A percentile compares a stretch with the other conserved stretches of the same genome.
Conservation (phyloP, 495 filamentous ascomycete species). For the Tuber aestivum region DNA sequence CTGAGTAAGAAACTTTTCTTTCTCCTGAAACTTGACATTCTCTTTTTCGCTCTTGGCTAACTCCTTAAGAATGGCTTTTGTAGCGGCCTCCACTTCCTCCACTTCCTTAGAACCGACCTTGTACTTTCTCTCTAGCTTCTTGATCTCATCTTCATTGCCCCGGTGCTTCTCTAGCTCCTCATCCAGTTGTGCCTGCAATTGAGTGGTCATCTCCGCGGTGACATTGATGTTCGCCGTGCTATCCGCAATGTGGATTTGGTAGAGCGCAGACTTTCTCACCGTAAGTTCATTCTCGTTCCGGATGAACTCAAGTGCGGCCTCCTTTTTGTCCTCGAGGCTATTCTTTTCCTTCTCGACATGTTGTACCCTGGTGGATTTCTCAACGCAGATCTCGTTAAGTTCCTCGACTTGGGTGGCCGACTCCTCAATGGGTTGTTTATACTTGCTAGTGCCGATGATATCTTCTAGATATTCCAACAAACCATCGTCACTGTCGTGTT, state of each 20-base stretch:
- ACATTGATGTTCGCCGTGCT: conserved; percentile 82
- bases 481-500: conserved; percentile 89
- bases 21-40: conserved; percentile 93
- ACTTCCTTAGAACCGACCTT: conserved; percentile 68
- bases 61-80: conserved; percentile 74
- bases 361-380: conserved; percentile 89
- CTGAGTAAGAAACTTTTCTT: conserved; percentile 79
- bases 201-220: conserved; percentile 78
- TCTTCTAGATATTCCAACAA: conserved; percentile 95
- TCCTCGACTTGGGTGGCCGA: conserved; percentile 79
- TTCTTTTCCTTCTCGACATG: conserved; percentile 97
- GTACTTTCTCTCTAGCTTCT: conserved; percentile 77
- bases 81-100: conserved; percentile 66
- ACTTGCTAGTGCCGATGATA: conserved; percentile 96
- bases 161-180: conserved; percentile 85
- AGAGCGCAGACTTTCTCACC: conserved; percentile 79
- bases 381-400: conserved; percentile 86
- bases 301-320: conserved; percentile 83
- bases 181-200: conserved; percentile 84
- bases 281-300: conserved; percentile 88
- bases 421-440: conserved; percentile 95
- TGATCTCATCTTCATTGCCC: conserved; percentile 87
- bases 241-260: conserved; percentile 82
- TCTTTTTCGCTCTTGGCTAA: conserved; percentile 92
- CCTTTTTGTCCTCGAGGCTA: conserved; percentile 86